Evolutionary conservation across 176 grass and related monocot species (phyloP).

Genomic region (Bonia amplexicaulis): DNA sequence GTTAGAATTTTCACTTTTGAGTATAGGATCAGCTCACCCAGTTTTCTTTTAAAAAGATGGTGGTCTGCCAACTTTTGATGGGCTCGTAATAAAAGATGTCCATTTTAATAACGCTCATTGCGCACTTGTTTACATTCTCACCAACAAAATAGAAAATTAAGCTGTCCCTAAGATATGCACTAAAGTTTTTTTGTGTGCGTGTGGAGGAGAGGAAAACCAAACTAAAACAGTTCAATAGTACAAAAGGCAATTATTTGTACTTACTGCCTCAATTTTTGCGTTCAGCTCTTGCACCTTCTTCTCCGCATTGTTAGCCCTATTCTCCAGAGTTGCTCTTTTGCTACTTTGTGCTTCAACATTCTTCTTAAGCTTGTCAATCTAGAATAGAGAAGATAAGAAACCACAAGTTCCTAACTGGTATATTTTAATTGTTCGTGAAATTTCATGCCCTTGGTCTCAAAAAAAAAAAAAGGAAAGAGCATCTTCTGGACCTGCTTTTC

Average conservation of each 20-base stretch:
- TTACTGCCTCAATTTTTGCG: constrained; percentile 61
- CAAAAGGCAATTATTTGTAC: background rate
- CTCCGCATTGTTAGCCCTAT: constrained; percentile 45
- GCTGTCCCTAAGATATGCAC: background rate
- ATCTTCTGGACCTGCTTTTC: constrained; percentile 58
- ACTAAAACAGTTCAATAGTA: background rate
- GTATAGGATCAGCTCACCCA: background rate
- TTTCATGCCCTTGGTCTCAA: background rate
- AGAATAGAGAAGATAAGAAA: constrained; percentile 21
- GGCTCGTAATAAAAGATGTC: background rate
- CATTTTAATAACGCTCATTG: background rate
- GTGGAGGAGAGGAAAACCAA: background rate
- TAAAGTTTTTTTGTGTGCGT: background rate
- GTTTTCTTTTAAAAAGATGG: background rate
- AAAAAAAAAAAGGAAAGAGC: background rate
- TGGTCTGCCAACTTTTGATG: background rate
- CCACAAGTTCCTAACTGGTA: background rate
- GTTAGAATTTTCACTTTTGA: background rate
- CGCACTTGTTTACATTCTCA: background rate
- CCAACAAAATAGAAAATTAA: background rate
- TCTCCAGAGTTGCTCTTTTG: constrained; percentile 47
- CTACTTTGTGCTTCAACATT: constrained; percentile 54
- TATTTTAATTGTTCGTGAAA: background rate
- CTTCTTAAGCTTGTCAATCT: constrained; percentile 61
- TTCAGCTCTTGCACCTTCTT: constrained; percentile 60